phyloP scores from a whole-genome alignment of 1,139 yeast genomes.

The Scheffersomyces cryptocercus region DNA sequence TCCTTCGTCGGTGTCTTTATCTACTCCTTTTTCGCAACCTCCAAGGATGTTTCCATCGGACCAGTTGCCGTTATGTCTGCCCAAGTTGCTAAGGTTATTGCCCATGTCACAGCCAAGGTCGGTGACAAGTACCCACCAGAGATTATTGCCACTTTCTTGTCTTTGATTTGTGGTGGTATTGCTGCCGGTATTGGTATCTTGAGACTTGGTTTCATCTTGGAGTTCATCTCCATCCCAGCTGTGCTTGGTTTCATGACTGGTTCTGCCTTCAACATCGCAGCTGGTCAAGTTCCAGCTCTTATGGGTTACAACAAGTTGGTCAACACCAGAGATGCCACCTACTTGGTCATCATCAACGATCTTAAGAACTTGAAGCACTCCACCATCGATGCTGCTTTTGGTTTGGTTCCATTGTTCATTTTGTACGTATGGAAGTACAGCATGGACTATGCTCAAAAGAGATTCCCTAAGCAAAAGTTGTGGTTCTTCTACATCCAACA shows the following conservation, averaged over 20 bases:
- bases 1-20: constrained; percentile 90
- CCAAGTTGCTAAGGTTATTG: constrained; percentile 78
- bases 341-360: constrained; percentile 67
- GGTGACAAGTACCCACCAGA: constrained; percentile 54
- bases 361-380: constrained; percentile 71
- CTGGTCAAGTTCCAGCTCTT: constrained; percentile 84
- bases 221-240: constrained; percentile 87
- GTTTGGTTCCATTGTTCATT: constrained; percentile 68
- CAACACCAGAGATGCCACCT: constrained; percentile 73
- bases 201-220: constrained; percentile 84
- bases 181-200: constrained; percentile 80
- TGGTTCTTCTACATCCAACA: constrained; percentile 71
- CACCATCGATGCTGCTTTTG: constrained; percentile 84
- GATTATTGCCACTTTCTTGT: constrained; percentile 75
- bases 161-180: constrained; percentile 82
- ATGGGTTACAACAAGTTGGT: constrained; percentile 72
- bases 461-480: constrained; percentile 60
- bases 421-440: constrained; percentile 69
- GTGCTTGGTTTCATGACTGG: constrained; percentile 96
- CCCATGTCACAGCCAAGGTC: constrained; percentile 49
- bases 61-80: constrained; percentile 97
- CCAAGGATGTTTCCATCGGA: constrained; percentile 93
- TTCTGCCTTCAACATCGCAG: constrained; percentile 78
- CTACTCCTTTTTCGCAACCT: constrained; percentile 89
- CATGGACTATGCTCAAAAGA: constrained; percentile 58